Evolutionary conservation across 495 filamentous ascomycete genomes (phyloP), one percentile per base, ranked within the genome.

Genomic region (Filosporella fistucella): DNA sequence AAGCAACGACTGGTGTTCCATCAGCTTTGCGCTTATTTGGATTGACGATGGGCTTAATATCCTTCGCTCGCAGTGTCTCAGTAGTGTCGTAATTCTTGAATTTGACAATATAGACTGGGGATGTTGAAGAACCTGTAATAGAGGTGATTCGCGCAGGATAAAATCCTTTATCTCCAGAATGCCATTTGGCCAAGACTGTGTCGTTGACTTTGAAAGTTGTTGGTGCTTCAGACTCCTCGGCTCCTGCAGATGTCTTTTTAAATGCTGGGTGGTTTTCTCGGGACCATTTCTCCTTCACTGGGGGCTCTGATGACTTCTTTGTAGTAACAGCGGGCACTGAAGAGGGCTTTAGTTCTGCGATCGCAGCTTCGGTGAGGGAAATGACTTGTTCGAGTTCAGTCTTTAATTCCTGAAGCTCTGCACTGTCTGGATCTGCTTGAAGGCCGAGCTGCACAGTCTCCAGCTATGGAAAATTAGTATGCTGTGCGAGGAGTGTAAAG

Each of bases 61-160:
- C 89, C 68, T 89, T 86, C 48, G 81, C 75, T 41, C 84, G 78
- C 51, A 96, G 70, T 36, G 87, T 94, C 67, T 96, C 89, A 36
- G 89, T 89, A 13, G 80, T 89, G 51, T 81, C 77, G 60, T 97
- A 96, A 45, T 75, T 84, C 66, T 91, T 90, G 74, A 97, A 98
- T 42, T 84, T 91, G 51, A 98, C 91, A 40, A 86, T 82, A 63
- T 96, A 98, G 41, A 96, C 82, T 13, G 91, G 94, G 26, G 85
- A 84, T 43, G 80, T 85, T 16, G 84, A 83, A 4, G 89, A 93
- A 52, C 93, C 93, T 29, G 91, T 96, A 54, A 95, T 91, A 24
- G 86, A 89, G 14, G 86, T 93, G 66, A 98, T 94, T 48, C 87
- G 82, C 30, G 94, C 93, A 24, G 88, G 85, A 69, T 97, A 97